phyloP scores from a whole-genome alignment of 768 basidiomycete species.

The Hebeloma cylindrosporum region DNA sequence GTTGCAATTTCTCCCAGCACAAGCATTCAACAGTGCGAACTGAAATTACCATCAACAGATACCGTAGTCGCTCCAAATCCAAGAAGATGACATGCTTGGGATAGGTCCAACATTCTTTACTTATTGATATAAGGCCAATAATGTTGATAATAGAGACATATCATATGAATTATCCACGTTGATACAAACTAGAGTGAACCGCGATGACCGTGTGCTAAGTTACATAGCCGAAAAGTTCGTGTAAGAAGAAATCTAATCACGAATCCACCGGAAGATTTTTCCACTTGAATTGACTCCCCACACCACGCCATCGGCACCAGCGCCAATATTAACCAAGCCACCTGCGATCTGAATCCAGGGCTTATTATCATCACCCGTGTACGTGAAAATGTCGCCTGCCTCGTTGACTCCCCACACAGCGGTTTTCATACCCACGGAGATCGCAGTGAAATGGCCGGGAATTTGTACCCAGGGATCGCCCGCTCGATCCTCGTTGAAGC shows the following conservation, averaged over 20 bases:
- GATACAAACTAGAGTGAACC: too few relatives aligned
- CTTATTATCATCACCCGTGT: slow-evolving; percentile 8
- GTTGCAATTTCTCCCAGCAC: too few relatives aligned
- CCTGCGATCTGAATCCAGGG: slow-evolving; percentile 8
- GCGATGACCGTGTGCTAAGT: too few relatives aligned
- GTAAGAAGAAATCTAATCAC: slow-evolving; percentile 4
- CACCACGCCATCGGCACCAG: slow-evolving; percentile 9
- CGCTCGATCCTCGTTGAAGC: slow-evolving; percentile 9
- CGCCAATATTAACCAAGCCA: slow-evolving; percentile 8
- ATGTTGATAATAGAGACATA: too few relatives aligned
- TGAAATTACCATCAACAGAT: too few relatives aligned
- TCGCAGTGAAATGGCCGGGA: slow-evolving; percentile 4
- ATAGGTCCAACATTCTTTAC: too few relatives aligned
- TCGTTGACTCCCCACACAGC: slow-evolving; percentile 13
- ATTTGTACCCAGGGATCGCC: slow-evolving; percentile 10
- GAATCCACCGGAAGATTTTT: slow-evolving; percentile 8
- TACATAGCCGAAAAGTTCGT: too few relatives aligned
- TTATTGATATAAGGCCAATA: too few relatives aligned
- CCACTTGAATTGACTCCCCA: slow-evolving; percentile 9
- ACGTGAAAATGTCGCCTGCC: slow-evolving; percentile 4
- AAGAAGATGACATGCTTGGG: too few relatives aligned
- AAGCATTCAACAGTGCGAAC: too few relatives aligned
- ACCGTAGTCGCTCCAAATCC: too few relatives aligned
- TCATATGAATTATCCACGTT: too few relatives aligned
- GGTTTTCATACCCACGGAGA: slow-evolving; percentile 7